phyloP scores from a whole-genome alignment of 1,284 basidiomycete genomes.

The Fomitiporia mediterranea region DNA sequence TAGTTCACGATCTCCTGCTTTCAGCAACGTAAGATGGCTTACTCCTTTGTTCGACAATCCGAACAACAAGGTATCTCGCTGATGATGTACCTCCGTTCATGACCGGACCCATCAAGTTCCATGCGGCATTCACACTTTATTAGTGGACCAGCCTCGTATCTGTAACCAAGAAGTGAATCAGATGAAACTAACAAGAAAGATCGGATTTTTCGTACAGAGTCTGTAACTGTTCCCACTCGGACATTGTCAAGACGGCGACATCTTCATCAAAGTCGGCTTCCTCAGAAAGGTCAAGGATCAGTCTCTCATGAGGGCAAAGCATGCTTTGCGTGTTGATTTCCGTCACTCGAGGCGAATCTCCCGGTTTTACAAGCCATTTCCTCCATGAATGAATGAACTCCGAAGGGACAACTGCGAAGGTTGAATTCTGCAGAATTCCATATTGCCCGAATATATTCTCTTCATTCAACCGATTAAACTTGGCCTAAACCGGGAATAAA shows the following conservation, averaged over 20 bases:
- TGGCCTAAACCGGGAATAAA: neutral
- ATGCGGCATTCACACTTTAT: constrained; percentile 47
- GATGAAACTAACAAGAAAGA: constrained; percentile 13
- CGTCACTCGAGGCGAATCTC: constrained; percentile 52
- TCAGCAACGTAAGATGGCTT: constrained; percentile 19
- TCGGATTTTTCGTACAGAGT: constrained; percentile 42
- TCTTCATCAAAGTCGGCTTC: constrained; percentile 49
- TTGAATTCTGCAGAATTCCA: constrained; percentile 14
- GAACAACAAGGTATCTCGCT: constrained; percentile 54
- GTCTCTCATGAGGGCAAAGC: constrained; percentile 60
- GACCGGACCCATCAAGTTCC: constrained; percentile 26
- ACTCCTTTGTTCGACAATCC: constrained; percentile 61
- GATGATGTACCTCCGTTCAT: constrained; percentile 30
- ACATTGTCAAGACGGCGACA: constrained; percentile 49
- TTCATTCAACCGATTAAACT: constrained; percentile 13
- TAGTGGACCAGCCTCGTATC: constrained; percentile 55
- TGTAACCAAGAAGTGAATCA: constrained; percentile 27
- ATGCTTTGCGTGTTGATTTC: constrained; percentile 55
- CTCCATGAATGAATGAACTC: constrained; percentile 63
- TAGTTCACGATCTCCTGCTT: neutral
- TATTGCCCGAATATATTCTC: constrained; percentile 14
- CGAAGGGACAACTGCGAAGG: constrained; percentile 55
- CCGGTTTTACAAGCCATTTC: constrained; percentile 60
- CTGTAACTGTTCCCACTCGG: constrained; percentile 60
- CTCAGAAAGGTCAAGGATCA: constrained; percentile 64